Evolutionary conservation across 108 stramenopile genomes (phyloP).

Genomic region (Aurantiochytrium sp.): DNA sequence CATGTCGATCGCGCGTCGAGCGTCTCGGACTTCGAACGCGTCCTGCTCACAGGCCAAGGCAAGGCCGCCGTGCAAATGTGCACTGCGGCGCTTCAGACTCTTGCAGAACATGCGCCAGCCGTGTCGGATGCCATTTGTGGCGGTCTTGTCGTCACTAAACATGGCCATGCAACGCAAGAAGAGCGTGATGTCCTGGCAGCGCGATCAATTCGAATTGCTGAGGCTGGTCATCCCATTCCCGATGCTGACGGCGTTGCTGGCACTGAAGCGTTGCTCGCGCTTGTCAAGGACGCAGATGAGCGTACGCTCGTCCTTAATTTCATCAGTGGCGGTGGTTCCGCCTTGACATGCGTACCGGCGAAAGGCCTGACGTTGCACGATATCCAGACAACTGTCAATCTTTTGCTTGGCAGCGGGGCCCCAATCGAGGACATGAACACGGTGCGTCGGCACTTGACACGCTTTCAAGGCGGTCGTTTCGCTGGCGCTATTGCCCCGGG

Average conservation of each 20-base stretch:
- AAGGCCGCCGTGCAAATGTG: background rate
- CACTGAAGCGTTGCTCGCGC: background rate
- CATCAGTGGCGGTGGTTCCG: conserved; percentile 8
- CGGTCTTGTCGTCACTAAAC: background rate
- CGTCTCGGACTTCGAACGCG: background rate
- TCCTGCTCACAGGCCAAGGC: background rate
- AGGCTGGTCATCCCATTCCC: conserved; percentile 21
- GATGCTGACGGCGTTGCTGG: background rate
- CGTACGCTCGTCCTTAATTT: background rate
- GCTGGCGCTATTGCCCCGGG: background rate
- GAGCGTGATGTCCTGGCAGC: background rate
- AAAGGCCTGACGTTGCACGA: background rate
- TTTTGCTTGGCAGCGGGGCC: conserved; percentile 16
- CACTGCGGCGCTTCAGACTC: background rate
- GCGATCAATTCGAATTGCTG: background rate
- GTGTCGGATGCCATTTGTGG: background rate
- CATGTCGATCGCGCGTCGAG: background rate
- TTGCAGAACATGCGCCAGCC: background rate
- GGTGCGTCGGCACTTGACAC: background rate
- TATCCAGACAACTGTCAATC: background rate
- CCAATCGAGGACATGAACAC: conserved; percentile 20
- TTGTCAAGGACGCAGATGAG: background rate
- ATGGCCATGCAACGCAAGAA: background rate
- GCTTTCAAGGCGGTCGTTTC: conserved; percentile 17
- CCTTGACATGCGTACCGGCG: background rate